A percentile compares a stretch with the other conserved stretches of the same genome.
phyloP scores from a whole-genome alignment of 495 filamentous ascomycete species.

The Penicillium dipodomyicola region DNA sequence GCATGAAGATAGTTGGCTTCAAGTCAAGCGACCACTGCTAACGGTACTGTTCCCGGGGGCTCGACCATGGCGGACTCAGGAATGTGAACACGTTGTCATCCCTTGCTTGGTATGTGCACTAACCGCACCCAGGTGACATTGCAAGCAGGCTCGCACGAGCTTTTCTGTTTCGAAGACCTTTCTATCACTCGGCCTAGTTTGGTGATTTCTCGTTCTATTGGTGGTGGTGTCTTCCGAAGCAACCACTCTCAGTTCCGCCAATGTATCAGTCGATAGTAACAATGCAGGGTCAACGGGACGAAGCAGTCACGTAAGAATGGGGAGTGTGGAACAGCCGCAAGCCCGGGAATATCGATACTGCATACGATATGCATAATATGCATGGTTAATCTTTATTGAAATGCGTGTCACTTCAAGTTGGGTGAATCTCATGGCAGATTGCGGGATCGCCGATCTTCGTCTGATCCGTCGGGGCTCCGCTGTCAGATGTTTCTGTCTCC shows the following conservation, averaged over 20 bases:
- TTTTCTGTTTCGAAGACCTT: not conserved
- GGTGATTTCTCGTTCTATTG: not conserved
- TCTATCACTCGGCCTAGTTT: not conserved
- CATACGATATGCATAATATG: not conserved
- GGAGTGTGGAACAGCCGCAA: not conserved
- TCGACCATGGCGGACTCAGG: not conserved
- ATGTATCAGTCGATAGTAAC: not conserved
- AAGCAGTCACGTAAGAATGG: not conserved
- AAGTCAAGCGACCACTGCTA: not conserved
- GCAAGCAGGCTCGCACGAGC: not conserved
- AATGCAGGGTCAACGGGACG: not conserved
- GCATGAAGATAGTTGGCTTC: not conserved
- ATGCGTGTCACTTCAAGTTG: not conserved
- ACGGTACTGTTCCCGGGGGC: conserved; percentile 10
- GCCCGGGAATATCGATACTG: not conserved
- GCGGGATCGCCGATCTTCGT: conserved; percentile 20
- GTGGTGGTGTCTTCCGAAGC: not conserved
- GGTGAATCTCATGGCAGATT: conserved; percentile 9
- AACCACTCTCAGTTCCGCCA: not conserved
- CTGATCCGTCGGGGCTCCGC: conserved; percentile 21
- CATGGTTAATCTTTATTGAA: not conserved
- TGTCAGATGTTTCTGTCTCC: conserved; percentile 18
- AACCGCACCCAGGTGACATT: not conserved
- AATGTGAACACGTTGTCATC: conserved; percentile 12
- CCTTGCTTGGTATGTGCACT: conserved; percentile 14